phyloP scores from a whole-genome alignment of 1,139 yeast species.

The Pichia sp. region DNA sequence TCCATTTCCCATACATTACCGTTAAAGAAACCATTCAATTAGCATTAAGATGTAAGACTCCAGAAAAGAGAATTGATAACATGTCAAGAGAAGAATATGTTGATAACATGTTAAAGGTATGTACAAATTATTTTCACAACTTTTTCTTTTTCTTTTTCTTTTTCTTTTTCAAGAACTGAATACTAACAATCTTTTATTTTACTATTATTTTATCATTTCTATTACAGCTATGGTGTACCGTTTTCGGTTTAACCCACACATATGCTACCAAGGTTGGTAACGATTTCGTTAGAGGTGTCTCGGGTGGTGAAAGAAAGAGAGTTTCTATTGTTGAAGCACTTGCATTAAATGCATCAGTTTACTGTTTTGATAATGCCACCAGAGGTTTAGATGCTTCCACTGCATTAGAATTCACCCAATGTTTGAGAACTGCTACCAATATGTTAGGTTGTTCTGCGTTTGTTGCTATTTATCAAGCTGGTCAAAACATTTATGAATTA shows the following conservation, averaged over 20 bases:
- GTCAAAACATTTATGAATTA: constrained; percentile 67
- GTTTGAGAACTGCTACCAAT: constrained; percentile 12
- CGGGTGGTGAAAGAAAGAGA: constrained; percentile 79
- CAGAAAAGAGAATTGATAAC: constrained; percentile 33
- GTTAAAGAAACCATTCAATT: constrained; percentile 40
- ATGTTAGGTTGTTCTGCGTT: constrained; percentile 57
- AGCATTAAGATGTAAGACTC: constrained; percentile 32
- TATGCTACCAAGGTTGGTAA: constrained; percentile 36
- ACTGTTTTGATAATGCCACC: constrained; percentile 70
- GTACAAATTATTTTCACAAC: constrained; percentile 18
- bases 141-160: constrained; percentile 30
- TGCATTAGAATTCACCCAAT: constrained; percentile 32
- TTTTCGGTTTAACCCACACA: constrained; percentile 12
- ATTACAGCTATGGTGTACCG: constrained; percentile 38
- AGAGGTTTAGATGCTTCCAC: constrained; percentile 73
- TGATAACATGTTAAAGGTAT: constrained; percentile 35
- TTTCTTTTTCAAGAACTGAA: constrained; percentile 38
- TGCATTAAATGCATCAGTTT: constrained; percentile 32
- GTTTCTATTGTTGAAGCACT: constrained; percentile 31
- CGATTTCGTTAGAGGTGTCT: constrained; percentile 67
- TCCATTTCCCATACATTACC: constrained; percentile 38
- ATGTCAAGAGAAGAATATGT: constrained; percentile 36
- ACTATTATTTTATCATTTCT: constrained; percentile 37
- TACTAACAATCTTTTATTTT: constrained; percentile 53
- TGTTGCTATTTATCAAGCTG: constrained; percentile 77